phyloP scores from a whole-genome alignment of 345 rosid species.

The Salix purpurea region DNA sequence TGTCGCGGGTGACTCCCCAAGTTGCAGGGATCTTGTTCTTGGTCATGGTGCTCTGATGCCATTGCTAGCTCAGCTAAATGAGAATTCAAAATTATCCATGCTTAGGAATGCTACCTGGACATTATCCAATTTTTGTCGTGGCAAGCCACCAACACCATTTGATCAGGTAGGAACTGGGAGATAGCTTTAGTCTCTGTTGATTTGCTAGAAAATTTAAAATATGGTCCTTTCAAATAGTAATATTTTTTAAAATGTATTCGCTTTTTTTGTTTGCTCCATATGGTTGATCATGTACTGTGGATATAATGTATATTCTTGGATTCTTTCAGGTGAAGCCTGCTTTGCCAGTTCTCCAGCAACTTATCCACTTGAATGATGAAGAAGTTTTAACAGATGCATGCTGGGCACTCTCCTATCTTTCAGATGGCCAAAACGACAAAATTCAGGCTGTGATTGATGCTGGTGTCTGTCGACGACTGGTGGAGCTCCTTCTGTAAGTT shows the following conservation, averaged over 20 bases:
- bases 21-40: conserved; percentile 70
- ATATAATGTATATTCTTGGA: conserved; percentile 2
- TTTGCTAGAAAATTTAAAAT: not conserved
- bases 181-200: not conserved
- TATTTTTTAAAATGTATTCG: not conserved
- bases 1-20: conserved; percentile 76
- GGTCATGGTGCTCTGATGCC: conserved; percentile 60
- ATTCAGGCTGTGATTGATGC: conserved; percentile 40
- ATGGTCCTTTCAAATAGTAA: not conserved
- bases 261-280: not conserved
- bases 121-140: conserved; percentile 67
- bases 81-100: conserved; percentile 62
- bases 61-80: conserved; percentile 60
- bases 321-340: conserved; percentile 33
- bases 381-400: conserved; percentile 40
- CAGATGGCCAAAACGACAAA: conserved; percentile 35
- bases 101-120: conserved; percentile 80
- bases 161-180: conserved; percentile 44
- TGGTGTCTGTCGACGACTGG: conserved; percentile 31
- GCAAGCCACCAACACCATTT: conserved; percentile 72
- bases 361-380: conserved; percentile 30
- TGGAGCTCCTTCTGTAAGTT: conserved; percentile 37
- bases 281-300: conserved; percentile 5
- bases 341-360: conserved; percentile 19
- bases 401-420: conserved; percentile 40